phyloP scores from a whole-genome alignment of 192 early-diverging fungal species.

The Lobosporangium transversale region DNA sequence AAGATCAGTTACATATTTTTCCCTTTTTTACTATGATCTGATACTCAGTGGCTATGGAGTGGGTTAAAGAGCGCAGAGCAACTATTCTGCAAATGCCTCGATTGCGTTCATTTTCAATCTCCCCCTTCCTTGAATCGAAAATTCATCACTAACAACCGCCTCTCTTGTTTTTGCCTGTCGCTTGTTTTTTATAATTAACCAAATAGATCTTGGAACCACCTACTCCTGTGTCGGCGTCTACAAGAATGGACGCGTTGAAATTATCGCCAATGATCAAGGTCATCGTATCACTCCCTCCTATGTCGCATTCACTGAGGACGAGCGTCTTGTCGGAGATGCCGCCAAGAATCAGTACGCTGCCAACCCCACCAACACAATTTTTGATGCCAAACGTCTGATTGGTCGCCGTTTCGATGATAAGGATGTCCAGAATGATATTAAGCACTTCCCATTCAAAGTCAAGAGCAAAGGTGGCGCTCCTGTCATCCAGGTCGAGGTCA shows the following conservation, averaged over 20 bases:
- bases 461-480: conserved; percentile 85
- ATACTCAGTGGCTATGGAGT: too few species aligned
- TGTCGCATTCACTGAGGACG: conserved; percentile 90
- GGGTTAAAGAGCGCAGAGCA: too few species aligned
- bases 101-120: neutral
- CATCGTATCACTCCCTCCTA: conserved; percentile 94
- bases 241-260: conserved; percentile 94
- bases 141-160: neutral
- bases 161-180: neutral
- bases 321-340: conserved; percentile 91
- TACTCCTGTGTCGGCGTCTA: conserved; percentile 93
- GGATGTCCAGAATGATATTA: conserved; percentile 92
- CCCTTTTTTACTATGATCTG: too few species aligned
- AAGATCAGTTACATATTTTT: too few species aligned
- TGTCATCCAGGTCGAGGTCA: conserved; percentile 80
- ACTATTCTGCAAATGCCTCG: too few species aligned
- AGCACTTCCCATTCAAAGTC: conserved; percentile 94
- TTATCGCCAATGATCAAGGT: conserved; percentile 97
- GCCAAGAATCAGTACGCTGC: conserved; percentile 92
- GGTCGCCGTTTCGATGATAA: conserved; percentile 89
- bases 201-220: conserved; percentile 89
- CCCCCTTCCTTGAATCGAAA: neutral
- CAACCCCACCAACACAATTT: conserved; percentile 92
- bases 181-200: too few species aligned
- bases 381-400: conserved; percentile 91